Evolutionary conservation across 1,284 basidiomycete genomes (phyloP), one percentile per base, ranked within the genome.

Genomic region (Xerocomus nothofagi): DNA sequence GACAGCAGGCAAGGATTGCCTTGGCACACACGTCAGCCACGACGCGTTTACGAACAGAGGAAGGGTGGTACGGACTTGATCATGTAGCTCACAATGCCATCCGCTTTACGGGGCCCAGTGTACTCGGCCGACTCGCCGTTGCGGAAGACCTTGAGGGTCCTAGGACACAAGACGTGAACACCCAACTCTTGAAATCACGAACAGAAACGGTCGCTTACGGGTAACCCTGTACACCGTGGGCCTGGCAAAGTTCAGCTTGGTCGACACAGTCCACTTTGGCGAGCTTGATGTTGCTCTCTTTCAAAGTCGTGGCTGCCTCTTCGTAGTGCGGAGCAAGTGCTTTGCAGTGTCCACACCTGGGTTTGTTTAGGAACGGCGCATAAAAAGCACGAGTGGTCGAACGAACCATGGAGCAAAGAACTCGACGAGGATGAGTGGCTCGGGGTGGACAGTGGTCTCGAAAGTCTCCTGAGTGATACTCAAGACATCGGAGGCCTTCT

Each of bases 71-170:
- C 88, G 61, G 58, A 94, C 94, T 99, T 98, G 77, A 83, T 72
- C 97, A 99, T 98, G 79, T 98, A 98, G 68, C 85, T 87, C 69
- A 98, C 78, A 65, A 99, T 99, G 27, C 97, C 96, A 59, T 99
- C 97, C 15, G 93, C 87, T 73, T 98, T 93, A 51, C 97, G 82
- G 38, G 93, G 88, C 41, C 97, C 97, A 54, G 68, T 72, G 74
- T 99, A 99, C 47, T 93, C 88, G 20, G 76, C 68, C 37, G 85
- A 69, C 36, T 81, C 80, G 52, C 96, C 97, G 56, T 90, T 81
- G 61, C 88, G 87, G 85, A 95, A 99, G 41, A 99, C 87, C 70
- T 97, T 94, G 59, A 94, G 72, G 15, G 89, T 91, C 18, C 86
- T 89, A 17, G 44, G 27, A 29, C 18, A 8, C 24, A 21, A 8